phyloP scores from a whole-genome alignment of 495 filamentous ascomycete species.

The Beverwykella pulmonaria region DNA sequence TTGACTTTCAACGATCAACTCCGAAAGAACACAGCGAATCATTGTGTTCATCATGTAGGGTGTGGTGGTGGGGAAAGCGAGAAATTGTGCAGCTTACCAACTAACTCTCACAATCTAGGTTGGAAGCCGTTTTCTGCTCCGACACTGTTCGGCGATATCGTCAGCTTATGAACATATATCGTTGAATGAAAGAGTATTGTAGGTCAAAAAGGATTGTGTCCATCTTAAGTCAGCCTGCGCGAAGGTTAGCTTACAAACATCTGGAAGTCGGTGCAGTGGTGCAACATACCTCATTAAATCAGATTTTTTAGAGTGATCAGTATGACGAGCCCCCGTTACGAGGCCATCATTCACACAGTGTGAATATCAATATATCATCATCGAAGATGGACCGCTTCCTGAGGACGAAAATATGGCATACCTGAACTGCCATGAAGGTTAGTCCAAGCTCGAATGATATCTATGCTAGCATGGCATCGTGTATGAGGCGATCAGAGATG shows the following conservation, averaged over 20 bases:
- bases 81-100: conserved; percentile 3
- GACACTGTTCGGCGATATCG: conserved; percentile 3
- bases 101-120: not conserved
- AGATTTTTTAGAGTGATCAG: conserved; percentile 94
- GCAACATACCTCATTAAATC: conserved; percentile 90
- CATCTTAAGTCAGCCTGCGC: conserved; percentile 43
- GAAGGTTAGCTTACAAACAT: conserved; percentile 6
- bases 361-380: conserved; percentile 89
- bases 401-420: conserved; percentile 33
- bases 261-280: not conserved
- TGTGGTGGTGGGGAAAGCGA: not conserved
- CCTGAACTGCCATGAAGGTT: conserved; percentile 14
- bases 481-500: conserved; percentile 78
- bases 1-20: conserved; percentile 61
- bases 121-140: not conserved
- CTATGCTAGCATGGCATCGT: not conserved
- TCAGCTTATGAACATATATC: conserved; percentile 6
- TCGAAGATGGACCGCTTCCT: conserved; percentile 47
- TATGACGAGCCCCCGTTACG: conserved; percentile 50
- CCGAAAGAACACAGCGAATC: conserved; percentile 79
- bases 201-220: conserved; percentile 19
- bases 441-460: not conserved
- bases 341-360: conserved; percentile 89
- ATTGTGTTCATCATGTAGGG: conserved; percentile 68
- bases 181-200: not conserved